phyloP scores from a whole-genome alignment of 129 eudicot genomes.

The Flaveria trinervia region DNA sequence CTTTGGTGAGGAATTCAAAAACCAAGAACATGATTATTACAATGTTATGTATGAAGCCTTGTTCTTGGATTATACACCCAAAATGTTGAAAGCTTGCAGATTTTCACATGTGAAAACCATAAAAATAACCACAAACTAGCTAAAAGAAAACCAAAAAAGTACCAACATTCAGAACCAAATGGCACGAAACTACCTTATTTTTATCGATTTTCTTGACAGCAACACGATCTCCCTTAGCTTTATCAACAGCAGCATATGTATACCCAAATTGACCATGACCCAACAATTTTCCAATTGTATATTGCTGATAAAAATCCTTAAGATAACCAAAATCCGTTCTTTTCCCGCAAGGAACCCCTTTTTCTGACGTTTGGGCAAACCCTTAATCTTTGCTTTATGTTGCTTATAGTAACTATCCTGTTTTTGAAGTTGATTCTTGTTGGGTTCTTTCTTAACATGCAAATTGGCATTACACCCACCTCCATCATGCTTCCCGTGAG shows the following conservation, averaged over 20 bases:
- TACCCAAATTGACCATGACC: constrained; percentile 99
- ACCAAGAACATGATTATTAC: background rate
- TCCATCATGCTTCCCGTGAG: constrained; percentile 3
- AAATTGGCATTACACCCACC: background rate
- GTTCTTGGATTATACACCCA: constrained; percentile 6
- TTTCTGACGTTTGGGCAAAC: constrained; percentile 44
- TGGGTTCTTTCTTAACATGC: constrained; percentile 5
- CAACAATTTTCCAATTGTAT: constrained; percentile 80
- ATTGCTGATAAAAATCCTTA: constrained; percentile 61
- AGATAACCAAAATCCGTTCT: constrained; percentile 92
- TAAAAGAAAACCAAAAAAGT: too few relatives aligned
- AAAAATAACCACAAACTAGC: too few relatives aligned
- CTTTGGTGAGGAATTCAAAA: background rate
- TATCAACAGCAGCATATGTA: constrained; percentile 88
- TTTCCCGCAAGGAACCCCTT: constrained; percentile 76
- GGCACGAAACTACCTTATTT: constrained; percentile 54
- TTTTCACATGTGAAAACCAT: too few relatives aligned
- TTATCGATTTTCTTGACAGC: constrained; percentile 96
- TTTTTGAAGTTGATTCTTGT: constrained; percentile 35
- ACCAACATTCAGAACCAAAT: too few relatives aligned
- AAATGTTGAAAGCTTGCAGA: too few relatives aligned
- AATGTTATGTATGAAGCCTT: background rate
- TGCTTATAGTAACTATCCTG: constrained; percentile 17
- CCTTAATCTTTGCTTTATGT: constrained; percentile 33
- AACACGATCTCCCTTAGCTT: constrained; percentile 82